Percentiles rank a stretch among this genome's conserved stretches.
Conservation (phyloP, 1,139 yeast genomes). For the Yamadazyma songkhlaensis region DNA sequence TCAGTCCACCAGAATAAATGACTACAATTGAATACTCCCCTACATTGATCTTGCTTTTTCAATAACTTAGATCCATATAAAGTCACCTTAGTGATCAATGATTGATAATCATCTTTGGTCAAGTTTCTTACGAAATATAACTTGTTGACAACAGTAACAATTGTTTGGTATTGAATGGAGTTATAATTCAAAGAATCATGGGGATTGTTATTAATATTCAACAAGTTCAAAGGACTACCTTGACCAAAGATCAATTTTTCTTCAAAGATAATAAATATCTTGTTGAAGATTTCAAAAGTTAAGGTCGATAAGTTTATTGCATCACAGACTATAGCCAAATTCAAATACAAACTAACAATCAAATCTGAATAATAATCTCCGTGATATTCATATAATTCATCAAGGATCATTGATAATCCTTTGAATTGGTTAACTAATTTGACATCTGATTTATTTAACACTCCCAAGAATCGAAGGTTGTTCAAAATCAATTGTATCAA, state of each 20-base stretch:
- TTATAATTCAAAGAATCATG: slow-evolving; percentile 40
- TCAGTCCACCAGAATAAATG: slow-evolving; percentile 95
- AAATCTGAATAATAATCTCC: slow-evolving; percentile 48
- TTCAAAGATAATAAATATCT: slow-evolving; percentile 84
- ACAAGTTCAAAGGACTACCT: slow-evolving; percentile 4
- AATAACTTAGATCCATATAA: slow-evolving; percentile 84
- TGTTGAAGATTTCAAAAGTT: slow-evolving; percentile 87
- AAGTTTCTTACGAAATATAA: slow-evolving; percentile 59
- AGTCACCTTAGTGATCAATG: slow-evolving; percentile 79
- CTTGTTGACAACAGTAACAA: slow-evolving; percentile 56
- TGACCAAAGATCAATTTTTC: slow-evolving; percentile 48
- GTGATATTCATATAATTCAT: slow-evolving; percentile 58
- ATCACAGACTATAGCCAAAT: slow-evolving; percentile 71
- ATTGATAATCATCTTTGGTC: slow-evolving; percentile 65
- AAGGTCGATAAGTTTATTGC: slow-evolving; percentile 55
- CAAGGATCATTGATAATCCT: slow-evolving; percentile 67
- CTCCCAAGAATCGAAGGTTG: slow-evolving; percentile 54
- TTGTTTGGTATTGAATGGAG: slow-evolving; percentile 38
- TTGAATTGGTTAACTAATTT: slow-evolving; percentile 57
- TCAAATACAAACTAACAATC: slow-evolving; percentile 50
- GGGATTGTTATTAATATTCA: slow-evolving; percentile 18
- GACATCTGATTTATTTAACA: slow-evolving; percentile 17
- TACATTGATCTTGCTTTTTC: slow-evolving; percentile 92
- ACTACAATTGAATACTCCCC: slow-evolving; percentile 83
- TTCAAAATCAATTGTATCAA: slow-evolving; percentile 59